phyloP scores from a whole-genome alignment of 257 asterid genomes.

The Verbena officinalis region DNA sequence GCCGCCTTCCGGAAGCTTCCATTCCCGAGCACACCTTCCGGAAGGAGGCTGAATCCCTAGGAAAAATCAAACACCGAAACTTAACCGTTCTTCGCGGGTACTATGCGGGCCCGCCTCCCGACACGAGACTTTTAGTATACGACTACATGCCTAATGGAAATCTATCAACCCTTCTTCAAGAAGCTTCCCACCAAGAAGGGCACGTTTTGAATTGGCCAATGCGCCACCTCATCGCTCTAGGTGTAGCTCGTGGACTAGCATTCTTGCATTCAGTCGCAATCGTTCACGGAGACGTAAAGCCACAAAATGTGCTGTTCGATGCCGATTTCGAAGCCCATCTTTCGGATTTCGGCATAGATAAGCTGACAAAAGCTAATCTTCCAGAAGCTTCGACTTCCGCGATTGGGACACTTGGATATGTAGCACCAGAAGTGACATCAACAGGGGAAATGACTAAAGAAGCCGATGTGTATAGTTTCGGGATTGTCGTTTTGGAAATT shows the following conservation, averaged over 20 bases:
- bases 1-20: conserved; percentile 51
- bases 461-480: conserved; percentile 53
- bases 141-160: conserved; percentile 69
- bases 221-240: conserved; percentile 62
- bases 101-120: conserved; percentile 56
- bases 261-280: conserved; percentile 46
- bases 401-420: conserved; percentile 53
- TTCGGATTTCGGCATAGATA: conserved; percentile 54
- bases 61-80: conserved; percentile 51
- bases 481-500: conserved; percentile 51
- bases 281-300: conserved; percentile 52
- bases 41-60: conserved; percentile 55
- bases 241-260: conserved; percentile 56
- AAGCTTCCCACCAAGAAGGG: conserved; percentile 67
- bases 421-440: conserved; percentile 44
- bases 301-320: conserved; percentile 56
- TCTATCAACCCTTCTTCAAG: conserved; percentile 55
- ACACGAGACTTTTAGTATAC: conserved; percentile 45
- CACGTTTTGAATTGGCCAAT: conserved; percentile 68
- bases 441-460: conserved; percentile 50
- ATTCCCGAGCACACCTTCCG: conserved; percentile 44
- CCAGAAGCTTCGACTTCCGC: conserved; percentile 54
- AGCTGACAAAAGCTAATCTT: conserved; percentile 36
- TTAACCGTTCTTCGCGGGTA: conserved; percentile 60
- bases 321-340: conserved; percentile 67